Evolutionary conservation across 75 land plant genomes (phyloP).

Genomic region (Isoetes taiwanensis): DNA sequence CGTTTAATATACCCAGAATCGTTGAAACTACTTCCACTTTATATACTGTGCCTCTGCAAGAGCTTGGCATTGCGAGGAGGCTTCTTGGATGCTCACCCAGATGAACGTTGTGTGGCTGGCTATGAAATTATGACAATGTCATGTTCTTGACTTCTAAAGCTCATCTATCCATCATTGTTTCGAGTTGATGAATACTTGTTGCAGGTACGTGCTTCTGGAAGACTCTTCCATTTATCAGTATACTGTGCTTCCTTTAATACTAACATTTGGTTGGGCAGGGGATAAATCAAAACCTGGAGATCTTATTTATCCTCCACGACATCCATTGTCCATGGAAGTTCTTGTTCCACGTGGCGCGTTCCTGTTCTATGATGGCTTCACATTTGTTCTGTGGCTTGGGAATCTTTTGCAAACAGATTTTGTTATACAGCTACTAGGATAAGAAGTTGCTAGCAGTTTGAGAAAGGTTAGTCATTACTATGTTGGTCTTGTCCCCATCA

Average conservation of each 20-base stretch:
- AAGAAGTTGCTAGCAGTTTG: constrained; percentile 38
- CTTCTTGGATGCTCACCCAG: constrained; percentile 56
- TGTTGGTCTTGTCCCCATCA: too few species aligned
- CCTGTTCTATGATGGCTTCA: constrained; percentile 61
- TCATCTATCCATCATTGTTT: constrained; percentile 67
- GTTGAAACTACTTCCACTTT: constrained; percentile 62
- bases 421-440: constrained; percentile 44
- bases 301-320: constrained; percentile 20
- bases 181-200: constrained; percentile 64
- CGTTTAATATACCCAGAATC: constrained; percentile 87
- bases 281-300: too few species aligned
- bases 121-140: constrained; percentile 80
- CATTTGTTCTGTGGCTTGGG: constrained; percentile 79
- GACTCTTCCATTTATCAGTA: too few species aligned
- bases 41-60: constrained; percentile 57
- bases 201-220: constrained; percentile 58
- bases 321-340: constrained; percentile 46
- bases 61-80: constrained; percentile 77
- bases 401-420: constrained; percentile 51
- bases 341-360: constrained; percentile 77
- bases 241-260: too few species aligned
- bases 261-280: too few species aligned
- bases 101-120: constrained; percentile 80
- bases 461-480: too few species aligned
- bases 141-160: constrained; percentile 43